phyloP scores from a whole-genome alignment of 345 rosid genomes.

The Citrus sinensis region DNA sequence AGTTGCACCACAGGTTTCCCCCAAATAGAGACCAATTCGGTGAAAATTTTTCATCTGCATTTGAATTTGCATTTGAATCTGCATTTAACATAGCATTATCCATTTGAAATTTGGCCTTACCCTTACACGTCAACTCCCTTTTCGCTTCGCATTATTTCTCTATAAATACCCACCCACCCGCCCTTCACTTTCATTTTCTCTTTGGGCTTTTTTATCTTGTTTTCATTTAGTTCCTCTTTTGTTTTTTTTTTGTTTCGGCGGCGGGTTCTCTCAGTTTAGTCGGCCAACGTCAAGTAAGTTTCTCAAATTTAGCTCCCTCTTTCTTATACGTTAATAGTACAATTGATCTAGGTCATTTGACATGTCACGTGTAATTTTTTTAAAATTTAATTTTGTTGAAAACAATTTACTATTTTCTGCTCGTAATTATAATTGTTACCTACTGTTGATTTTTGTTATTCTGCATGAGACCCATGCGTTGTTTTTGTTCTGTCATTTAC shows the following conservation, averaged over 20 bases:
- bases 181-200: neutral
- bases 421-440: neutral
- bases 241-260: neutral
- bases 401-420: neutral
- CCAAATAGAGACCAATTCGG: constrained; percentile 5
- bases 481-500: neutral
- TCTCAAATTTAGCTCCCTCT: neutral
- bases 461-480: neutral
- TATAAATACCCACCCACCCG: constrained; percentile 6
- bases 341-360: no score
- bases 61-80: neutral
- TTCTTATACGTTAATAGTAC: no score
- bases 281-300: neutral
- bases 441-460: neutral
- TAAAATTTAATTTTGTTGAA: neutral
- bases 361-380: no score
- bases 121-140: neutral
- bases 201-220: no score
- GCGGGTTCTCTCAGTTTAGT: no score
- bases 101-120: neutral
- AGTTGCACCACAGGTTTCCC: no score
- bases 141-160: neutral
- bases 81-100: neutral
- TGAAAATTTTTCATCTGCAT: neutral
- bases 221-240: no score